Base-by-base conservation (phyloP, 108 stramenopile genomes). In the Cyclotella baltica region DNA sequence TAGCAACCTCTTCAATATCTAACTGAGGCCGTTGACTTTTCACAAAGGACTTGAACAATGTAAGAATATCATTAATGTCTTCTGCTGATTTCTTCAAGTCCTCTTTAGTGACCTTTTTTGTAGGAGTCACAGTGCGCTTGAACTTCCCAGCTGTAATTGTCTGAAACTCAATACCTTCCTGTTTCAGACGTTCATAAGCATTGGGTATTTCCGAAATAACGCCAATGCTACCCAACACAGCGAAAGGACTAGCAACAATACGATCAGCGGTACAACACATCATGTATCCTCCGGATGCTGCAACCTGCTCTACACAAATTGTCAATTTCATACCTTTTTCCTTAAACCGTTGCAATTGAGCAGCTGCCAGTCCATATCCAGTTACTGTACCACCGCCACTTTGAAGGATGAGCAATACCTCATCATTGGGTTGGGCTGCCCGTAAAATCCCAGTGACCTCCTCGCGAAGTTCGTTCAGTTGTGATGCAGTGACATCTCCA, bases 221-320 rank as follows among this genome's bases (percentile, higher is more conserved):
- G 11, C 97, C 97, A 79, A 98, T 96, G 50, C 78, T 82, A 61
- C 97, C 97, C 25, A 98, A 59, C 0, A 96, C 91, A 0, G 93
- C 94, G 80, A 93, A 94, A 8, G 94, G 94, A 27, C 85, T 87
- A 0, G 92, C 92, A 0, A 95, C 86, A 67, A 95, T 93, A 8
- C 78, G 62, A 80, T 95, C 92, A 25, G 94, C 94, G 1, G 91
- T 90, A 72, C 91, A 93, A 51, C 83, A 83, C 94, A 95, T 95
- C 89, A 95, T 90, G 67, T 84, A 84, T 37, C 83, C 94, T 47
- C 94, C 94, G 15, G 82, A 85, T 3, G 98, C 98, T 0, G 97
- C 98, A 0, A 98, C 96, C 76, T 97, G 93, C 65, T 98, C 98
- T 0, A 98, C 96, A 40, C 94, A 93, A 51, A 98, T 86, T 29